Evolutionary conservation across 2,329 filamentous ascomycete genomes (phyloP).

Genomic region (Fusarium sp.): DNA sequence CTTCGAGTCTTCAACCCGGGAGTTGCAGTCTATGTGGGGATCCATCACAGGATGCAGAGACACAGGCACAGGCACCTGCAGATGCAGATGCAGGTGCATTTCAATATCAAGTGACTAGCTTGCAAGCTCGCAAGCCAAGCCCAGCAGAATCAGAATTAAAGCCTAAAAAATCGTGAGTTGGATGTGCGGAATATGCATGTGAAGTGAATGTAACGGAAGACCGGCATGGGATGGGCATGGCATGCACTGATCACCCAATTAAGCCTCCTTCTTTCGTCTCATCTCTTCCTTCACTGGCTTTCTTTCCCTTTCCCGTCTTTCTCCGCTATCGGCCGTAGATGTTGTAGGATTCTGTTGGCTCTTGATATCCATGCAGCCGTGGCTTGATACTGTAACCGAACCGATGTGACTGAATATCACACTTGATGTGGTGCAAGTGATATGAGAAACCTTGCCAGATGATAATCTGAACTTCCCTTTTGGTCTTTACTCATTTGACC

Average conservation of each 20-base stretch:
- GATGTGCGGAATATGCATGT: neutral
- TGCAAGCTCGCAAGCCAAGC: conserved; percentile 11
- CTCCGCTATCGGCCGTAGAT: conserved; percentile 2
- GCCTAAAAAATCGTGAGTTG: neutral
- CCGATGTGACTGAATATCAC: conserved; percentile 5
- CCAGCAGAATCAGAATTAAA: neutral
- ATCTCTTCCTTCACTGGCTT: neutral
- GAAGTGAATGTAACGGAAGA: conserved; percentile 1
- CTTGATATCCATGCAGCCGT: neutral
- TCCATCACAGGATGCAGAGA: no score
- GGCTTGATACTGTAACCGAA: neutral
- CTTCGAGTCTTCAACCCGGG: conserved; percentile 24
- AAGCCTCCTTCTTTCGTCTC: neutral
- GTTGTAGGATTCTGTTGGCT: neutral
- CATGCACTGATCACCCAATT: neutral
- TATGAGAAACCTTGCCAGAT: neutral
- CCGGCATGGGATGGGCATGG: neutral
- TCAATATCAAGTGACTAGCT: conserved; percentile 19
- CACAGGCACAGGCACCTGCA: neutral
- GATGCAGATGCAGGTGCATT: conserved; percentile 20
- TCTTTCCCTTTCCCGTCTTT: neutral
- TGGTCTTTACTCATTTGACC: neutral
- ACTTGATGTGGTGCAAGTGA: conserved; percentile 3
- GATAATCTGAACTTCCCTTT: neutral
- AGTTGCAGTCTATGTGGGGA: conserved; percentile 38